phyloP scores from a whole-genome alignment of 306 rosid genomes.

The Glycine soja region DNA sequence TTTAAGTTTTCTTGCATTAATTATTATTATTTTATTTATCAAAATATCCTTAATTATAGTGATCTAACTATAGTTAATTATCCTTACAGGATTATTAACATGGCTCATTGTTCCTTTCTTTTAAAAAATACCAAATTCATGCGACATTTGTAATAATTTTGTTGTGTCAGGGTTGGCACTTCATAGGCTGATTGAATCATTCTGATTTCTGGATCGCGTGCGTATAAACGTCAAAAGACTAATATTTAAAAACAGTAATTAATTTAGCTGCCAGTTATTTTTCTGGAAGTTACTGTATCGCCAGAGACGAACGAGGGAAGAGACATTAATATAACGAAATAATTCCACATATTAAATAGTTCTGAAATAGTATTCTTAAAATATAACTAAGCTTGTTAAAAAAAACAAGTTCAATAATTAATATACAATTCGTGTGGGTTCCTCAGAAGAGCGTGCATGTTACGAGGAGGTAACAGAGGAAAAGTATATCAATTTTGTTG shows the following conservation, averaged over 20 bases:
- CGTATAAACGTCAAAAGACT: neutral
- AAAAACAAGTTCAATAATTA: too few relatives aligned
- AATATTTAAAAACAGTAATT: neutral
- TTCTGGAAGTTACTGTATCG: neutral
- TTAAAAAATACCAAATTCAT: neutral
- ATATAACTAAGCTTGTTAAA: too few relatives aligned
- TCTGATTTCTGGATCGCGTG: neutral
- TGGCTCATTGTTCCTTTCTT: too few relatives aligned
- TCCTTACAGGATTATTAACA: too few relatives aligned
- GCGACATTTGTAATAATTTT: neutral
- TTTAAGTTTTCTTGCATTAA: too few relatives aligned
- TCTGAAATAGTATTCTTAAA: too few relatives aligned
- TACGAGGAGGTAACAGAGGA: neutral
- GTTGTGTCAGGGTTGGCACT: neutral
- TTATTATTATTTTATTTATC: too few relatives aligned
- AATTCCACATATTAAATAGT: neutral
- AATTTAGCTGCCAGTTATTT: neutral
- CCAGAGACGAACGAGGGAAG: neutral
- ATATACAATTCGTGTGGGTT: too few relatives aligned
- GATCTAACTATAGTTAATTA: too few relatives aligned
- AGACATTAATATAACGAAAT: neutral
- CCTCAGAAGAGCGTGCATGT: too few relatives aligned
- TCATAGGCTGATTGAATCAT: neutral
- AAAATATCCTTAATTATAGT: too few relatives aligned
- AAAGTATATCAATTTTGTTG: neutral